Evolutionary conservation across 1,139 yeast genomes (phyloP), one percentile per base, ranked within the genome.

Genomic region (Hanseniaspora gamundiae): DNA sequence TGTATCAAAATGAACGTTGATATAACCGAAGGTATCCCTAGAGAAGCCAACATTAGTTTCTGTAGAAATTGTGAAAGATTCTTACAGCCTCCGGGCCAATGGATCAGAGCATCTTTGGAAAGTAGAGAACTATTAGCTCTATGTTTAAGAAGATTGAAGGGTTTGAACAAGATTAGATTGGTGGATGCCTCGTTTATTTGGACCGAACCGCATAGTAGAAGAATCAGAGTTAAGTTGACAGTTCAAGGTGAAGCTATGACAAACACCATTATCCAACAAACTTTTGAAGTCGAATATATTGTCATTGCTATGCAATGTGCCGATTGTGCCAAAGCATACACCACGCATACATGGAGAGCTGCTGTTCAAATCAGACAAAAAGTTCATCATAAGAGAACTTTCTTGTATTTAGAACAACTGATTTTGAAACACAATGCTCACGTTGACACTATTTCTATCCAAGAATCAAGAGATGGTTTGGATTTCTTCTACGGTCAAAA

Each of bases 121-220:
- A 82, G 94, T 28, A 71, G 98, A 62, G 98, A 91, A 62, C 71
- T 93, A 43, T 69, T 91, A 51, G 97, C 98, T 1, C 67, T 93
- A 43, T 84, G 97, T 69, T 69, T 91, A 54, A 78, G 93, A 63
- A 76, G 93, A 61, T 71, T 93, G 53, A 85, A 82, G 56, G 98
- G 98, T 45, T 71, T 93, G 53, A 80, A 76, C 51, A 87, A 86
- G 57, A 93, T 88, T 42, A 73, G 98, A 53, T 71, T 91, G 48
- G 78, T 88, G 28, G 98, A 93, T 67, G 98, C 98, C 6, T 76
- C 88, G 4, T 91, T 91, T 57, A 79, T 91, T 50, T 91, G 99
- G 99, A 91, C 99, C 1, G 99, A 91, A 65, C 98, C 99, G 1
- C 99, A 91, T 64, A 88, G 97, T 24, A 79, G 98, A 63, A 80